Conservation (phyloP, 106 monocot species). For the Dioscorea dumetorum region DNA sequence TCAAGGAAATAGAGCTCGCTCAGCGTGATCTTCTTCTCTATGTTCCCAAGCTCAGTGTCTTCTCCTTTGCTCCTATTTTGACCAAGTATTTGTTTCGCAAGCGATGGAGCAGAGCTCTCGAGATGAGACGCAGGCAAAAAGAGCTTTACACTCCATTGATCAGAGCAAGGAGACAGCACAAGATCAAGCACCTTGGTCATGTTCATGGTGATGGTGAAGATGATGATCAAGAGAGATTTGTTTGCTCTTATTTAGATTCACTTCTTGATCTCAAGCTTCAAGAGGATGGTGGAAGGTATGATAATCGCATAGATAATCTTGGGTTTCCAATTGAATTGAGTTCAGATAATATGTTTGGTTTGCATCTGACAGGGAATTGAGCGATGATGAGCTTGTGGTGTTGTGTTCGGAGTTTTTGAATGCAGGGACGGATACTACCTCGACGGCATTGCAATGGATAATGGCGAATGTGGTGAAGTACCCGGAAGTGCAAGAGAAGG, state of each 20-base stretch:
- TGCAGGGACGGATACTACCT: conserved; percentile 38
- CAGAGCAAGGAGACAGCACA: conserved; percentile 6
- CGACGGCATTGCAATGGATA: conserved; percentile 39
- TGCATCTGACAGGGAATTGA: conserved; percentile 1
- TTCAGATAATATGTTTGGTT: too few species aligned
- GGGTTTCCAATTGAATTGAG: too few species aligned
- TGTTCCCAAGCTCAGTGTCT: conserved; percentile 2
- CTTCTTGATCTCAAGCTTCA: conserved; percentile 22
- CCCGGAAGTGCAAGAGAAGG: conserved; percentile 14
- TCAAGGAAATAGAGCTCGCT: conserved; percentile 10
- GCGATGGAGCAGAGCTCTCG: conserved; percentile 6
- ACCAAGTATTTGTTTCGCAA: conserved; percentile 16
- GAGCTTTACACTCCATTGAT: conserved; percentile 24
- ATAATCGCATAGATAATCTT: too few species aligned
- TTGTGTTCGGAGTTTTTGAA: conserved; percentile 41
- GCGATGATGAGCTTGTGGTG: conserved; percentile 25
- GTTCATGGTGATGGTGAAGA: not conserved
- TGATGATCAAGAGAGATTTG: not conserved
- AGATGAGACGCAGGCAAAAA: not conserved
- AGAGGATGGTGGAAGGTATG: conserved; percentile 14
- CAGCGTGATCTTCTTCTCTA: conserved; percentile 1
- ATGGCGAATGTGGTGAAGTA: conserved; percentile 38
- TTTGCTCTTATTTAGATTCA: conserved; percentile 27
- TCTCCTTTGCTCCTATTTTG: conserved; percentile 11
- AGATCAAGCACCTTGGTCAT: too few species aligned